Percentiles rank a stretch among this genome's conserved stretches.
These are phyloP conservation scores for Barnettozyma hawaiiensis DNA, from an alignment of 1,139 yeast species.

Conservation along the genomic window DNA sequence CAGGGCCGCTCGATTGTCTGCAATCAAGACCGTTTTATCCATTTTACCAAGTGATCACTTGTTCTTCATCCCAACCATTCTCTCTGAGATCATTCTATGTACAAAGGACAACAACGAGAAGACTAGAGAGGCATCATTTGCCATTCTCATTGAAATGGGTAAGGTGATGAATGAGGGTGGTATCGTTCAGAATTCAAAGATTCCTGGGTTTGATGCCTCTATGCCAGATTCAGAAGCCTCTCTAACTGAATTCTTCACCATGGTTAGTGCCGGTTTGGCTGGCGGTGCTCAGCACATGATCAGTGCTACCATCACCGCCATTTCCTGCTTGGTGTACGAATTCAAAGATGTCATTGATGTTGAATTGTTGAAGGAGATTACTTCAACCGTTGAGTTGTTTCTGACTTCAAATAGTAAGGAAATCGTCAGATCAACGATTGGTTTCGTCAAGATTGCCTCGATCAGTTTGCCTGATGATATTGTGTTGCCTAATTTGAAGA, in stretches of 20 bases:
- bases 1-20: slow-evolving; percentile 71
- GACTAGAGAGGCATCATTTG: slow-evolving; percentile 78
- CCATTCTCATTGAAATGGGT: slow-evolving; percentile 76
- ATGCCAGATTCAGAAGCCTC: slow-evolving; percentile 63
- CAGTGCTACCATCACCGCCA: slow-evolving; percentile 89
- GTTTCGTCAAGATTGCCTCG: slow-evolving; percentile 89
- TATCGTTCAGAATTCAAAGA: slow-evolving; percentile 53
- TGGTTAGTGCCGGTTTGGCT: slow-evolving; percentile 94
- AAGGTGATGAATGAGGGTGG: slow-evolving; percentile 69
- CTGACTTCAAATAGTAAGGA: slow-evolving; percentile 88
- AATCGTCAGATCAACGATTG: slow-evolving; percentile 89
- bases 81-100: slow-evolving; percentile 84
- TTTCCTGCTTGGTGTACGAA: slow-evolving; percentile 82
- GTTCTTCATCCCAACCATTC: slow-evolving; percentile 71
- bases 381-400: slow-evolving; percentile 85
- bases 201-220: slow-evolving; percentile 61
- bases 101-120: slow-evolving; percentile 94
- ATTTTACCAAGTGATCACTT: slow-evolving; percentile 58
- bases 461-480: slow-evolving; percentile 78
- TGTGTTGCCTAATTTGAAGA: slow-evolving; percentile 61
- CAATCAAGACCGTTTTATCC: slow-evolving; percentile 56
- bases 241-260: slow-evolving; percentile 78
- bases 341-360: slow-evolving; percentile 59
- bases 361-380: slow-evolving; percentile 61
- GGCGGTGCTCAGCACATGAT: slow-evolving; percentile 94